Percentiles rank a stretch among this genome's conserved stretches.
These are phyloP conservation scores for Phytophthora agathidicida DNA, from an alignment of 352 stramenopile genomes.

Conservation along the genomic window DNA sequence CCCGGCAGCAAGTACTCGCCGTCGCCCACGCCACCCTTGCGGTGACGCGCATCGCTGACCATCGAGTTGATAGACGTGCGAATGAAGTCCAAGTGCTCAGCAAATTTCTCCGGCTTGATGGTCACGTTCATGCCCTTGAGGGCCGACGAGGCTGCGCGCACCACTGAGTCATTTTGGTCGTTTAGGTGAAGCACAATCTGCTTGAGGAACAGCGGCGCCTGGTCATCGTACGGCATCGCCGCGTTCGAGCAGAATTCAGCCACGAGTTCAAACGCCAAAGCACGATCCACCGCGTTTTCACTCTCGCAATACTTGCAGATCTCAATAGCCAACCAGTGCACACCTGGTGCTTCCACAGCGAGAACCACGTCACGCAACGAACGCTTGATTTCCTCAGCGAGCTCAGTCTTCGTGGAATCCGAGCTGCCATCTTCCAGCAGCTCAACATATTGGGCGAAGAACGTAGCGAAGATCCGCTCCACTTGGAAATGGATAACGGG, in stretches of 20 bases:
- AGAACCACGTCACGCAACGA: conserved; percentile 80
- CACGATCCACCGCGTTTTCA: conserved; percentile 86
- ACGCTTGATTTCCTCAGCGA: conserved; percentile 72
- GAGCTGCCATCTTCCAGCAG: conserved; percentile 30
- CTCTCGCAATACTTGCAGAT: conserved; percentile 95
- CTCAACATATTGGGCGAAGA: conserved; percentile 78
- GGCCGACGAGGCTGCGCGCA: conserved; percentile 90
- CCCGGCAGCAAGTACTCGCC: conserved; percentile 83
- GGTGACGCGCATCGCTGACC: conserved; percentile 94
- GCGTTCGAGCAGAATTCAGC: conserved; percentile 90
- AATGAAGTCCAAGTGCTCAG: conserved; percentile 97
- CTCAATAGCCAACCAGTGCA: conserved; percentile 96
- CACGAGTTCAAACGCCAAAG: conserved; percentile 93
- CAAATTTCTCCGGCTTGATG: conserved; percentile 92
- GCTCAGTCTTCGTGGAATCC: conserved; percentile 32
- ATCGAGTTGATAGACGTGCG: conserved; percentile 97
- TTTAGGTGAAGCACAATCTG: conserved; percentile 97
- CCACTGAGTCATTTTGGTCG: conserved; percentile 89
- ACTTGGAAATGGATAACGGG: conserved; percentile 96
- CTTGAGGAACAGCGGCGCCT: conserved; percentile 95
- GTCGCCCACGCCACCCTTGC: conserved; percentile 90
- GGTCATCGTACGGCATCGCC: conserved; percentile 90
- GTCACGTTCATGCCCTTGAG: conserved; percentile 93
- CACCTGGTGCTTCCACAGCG: conserved; percentile 88
- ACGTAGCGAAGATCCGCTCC: conserved; percentile 91